Base-by-base conservation (phyloP, 2,329 filamentous ascomycete genomes). In the Calonectria pauciramosa region DNA sequence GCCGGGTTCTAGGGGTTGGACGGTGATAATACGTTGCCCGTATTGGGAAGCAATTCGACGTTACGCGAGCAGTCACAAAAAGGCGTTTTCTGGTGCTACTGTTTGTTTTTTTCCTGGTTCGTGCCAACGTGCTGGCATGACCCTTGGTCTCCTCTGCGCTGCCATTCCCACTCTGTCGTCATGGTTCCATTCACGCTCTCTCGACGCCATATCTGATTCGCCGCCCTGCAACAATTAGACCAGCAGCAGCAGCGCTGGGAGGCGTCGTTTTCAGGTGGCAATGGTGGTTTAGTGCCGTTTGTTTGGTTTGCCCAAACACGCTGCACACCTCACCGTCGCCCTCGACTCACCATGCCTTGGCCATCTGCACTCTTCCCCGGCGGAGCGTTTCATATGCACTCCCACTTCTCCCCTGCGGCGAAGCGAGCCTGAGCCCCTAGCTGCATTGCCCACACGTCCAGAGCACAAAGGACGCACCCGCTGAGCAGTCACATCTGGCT, bases 301-400 rank as follows among this genome's bases (percentile, higher is more conserved):
- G 60, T 49, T 44, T 44, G 38, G 51, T 28, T 54, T 72, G 63
- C 30, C 44, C 38, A 52, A 59, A 63, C 59, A 13, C 60, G 18
- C 28, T 36, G 32, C 54, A 52, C 34, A 63, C 34, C 56, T 72
- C 71, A 28, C 71, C 65, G 67, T 73, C 67, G 51, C 71, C 65
- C 59, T 73, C 67, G 51, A 59, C 67, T 70, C 67, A 70, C 65
- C 54, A 71, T 71, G 65, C 59, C 66, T 71, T 72, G 74, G 68
- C 72, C 65, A 69, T 32, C 76, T 75, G 75, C 74, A 78, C 74
- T 51, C 47, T 69, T 73, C 65, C 67, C 71, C 51, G 44, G 54
- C 67, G 68, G 38, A 75, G 69, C 68, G 77, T 80, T 80, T 80
- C 78, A 80, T 72, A 49, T 74, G 70, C 77, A 78, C 66, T 79